Percentiles rank a stretch among this genome's conserved stretches.
These are phyloP conservation scores for Vaccinium vitisidaea DNA, from an alignment of 148 eudicot genomes.

Conservation along the genomic window DNA sequence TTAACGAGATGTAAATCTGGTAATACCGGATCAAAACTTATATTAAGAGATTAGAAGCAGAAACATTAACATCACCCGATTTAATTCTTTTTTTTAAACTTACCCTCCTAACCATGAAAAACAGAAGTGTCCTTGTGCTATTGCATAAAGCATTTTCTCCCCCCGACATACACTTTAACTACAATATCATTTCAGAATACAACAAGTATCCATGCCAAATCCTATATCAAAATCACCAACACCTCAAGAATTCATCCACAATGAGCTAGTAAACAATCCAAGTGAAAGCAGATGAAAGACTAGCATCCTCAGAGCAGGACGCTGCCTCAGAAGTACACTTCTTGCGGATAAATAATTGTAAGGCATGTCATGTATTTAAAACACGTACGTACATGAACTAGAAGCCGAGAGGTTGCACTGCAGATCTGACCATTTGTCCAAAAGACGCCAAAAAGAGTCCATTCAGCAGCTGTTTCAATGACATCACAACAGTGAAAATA, in stretches of 20 bases:
- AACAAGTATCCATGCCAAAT: neutral
- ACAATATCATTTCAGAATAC: neutral
- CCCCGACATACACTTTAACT: neutral
- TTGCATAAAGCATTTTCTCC: neutral
- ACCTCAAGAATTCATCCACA: neutral
- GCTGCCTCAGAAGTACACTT: neutral
- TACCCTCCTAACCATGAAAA: neutral
- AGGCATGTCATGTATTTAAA: neutral
- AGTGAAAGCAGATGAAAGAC: constrained; percentile 1
- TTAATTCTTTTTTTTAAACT: neutral
- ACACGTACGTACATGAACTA: constrained; percentile 68
- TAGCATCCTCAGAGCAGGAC: neutral
- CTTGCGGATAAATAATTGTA: neutral
- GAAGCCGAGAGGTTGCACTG: constrained; percentile 94
- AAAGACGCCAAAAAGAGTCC: constrained; percentile 92
- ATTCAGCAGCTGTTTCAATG: constrained; percentile 78
- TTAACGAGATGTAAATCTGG: neutral
- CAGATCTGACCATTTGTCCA: constrained; percentile 99
- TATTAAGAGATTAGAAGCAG: no score
- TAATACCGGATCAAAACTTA: neutral
- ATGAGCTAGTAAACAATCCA: neutral
- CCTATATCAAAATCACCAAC: neutral
- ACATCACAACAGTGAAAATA: constrained; percentile 1
- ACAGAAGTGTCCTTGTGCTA: neutral
- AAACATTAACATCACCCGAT: neutral